phyloP scores from a whole-genome alignment of 805 yeast genomes.

The Kodamaea kakaduensis region DNA sequence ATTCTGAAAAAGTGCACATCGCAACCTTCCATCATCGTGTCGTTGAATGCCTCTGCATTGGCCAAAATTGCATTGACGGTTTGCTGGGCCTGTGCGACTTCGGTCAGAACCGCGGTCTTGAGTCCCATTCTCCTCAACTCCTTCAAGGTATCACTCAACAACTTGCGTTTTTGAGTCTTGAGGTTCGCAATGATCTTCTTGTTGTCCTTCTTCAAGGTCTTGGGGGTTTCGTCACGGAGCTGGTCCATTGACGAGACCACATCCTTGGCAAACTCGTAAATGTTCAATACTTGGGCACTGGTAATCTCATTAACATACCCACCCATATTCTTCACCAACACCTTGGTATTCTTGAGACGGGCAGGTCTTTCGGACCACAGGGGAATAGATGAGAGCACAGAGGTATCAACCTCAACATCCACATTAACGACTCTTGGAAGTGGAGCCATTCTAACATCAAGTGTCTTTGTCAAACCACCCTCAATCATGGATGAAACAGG shows the following conservation, averaged over 20 bases:
- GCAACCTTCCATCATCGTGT: conserved; percentile 30
- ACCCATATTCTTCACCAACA: conserved; percentile 55
- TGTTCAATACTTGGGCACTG: conserved; percentile 13
- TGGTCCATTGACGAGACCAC: conserved; percentile 55
- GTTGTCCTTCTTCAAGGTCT: conserved; percentile 61
- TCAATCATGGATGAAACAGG: conserved; percentile 57
- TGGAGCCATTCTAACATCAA: conserved; percentile 8
- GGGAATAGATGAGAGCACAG: neutral
- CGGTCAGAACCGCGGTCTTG: conserved; percentile 59
- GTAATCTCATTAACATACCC: conserved; percentile 47
- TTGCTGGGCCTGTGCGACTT: conserved; percentile 58
- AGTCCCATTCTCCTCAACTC: conserved; percentile 77
- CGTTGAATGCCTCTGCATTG: conserved; percentile 44
- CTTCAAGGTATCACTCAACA: conserved; percentile 71
- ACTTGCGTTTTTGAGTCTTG: conserved; percentile 74
- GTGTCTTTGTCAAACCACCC: conserved; percentile 38
- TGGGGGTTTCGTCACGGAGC: conserved; percentile 76
- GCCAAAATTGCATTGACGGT: conserved; percentile 63
- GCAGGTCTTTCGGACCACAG: conserved; percentile 56
- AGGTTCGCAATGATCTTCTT: conserved; percentile 67
- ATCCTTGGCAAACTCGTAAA: conserved; percentile 53
- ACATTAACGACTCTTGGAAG: neutral
- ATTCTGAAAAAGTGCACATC: conserved; percentile 62
- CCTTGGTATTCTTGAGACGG: conserved; percentile 48
- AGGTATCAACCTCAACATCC: neutral